Conservation (phyloP, 176 grass and related monocot genomes). For the Stipa capillata region DNA sequence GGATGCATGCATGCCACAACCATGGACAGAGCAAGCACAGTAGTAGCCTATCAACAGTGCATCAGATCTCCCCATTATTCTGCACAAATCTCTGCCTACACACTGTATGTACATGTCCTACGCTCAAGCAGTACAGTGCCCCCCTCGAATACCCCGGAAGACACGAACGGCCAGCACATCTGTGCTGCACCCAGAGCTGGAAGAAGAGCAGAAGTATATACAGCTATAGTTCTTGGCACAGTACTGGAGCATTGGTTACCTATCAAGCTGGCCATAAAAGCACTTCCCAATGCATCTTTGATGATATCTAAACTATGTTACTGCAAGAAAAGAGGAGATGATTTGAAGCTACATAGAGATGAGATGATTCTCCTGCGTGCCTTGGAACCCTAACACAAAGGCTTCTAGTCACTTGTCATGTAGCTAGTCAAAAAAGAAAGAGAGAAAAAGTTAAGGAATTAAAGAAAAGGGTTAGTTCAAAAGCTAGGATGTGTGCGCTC, state of each 20-base stretch:
- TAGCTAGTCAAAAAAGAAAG: background rate
- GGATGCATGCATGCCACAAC: background rate
- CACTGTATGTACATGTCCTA: conserved; percentile 25
- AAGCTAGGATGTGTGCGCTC: conserved; percentile 6
- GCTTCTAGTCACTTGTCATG: conserved; percentile 28
- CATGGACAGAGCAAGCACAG: background rate
- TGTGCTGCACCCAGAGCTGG: background rate
- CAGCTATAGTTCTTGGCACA: background rate
- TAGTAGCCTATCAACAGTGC: conserved; percentile 8
- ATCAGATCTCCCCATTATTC: conserved; percentile 3
- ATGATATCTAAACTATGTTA: background rate
- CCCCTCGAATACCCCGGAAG: background rate
- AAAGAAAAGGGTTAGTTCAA: background rate
- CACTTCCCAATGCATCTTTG: conserved; percentile 8
- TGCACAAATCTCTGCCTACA: background rate
- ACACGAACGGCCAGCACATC: conserved; percentile 15
- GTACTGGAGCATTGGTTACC: conserved; percentile 4
- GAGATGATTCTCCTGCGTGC: conserved; percentile 10
- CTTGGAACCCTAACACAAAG: conserved; percentile 55
- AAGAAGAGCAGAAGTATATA: background rate
- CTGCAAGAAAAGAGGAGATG: conserved; percentile 9
- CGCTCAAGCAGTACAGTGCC: conserved; percentile 5
- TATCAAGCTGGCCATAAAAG: background rate
- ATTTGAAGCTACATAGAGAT: conserved; percentile 17
- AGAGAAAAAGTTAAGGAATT: background rate